phyloP scores from a whole-genome alignment of 805 yeast genomes.

The Kuraishia hungarica region DNA sequence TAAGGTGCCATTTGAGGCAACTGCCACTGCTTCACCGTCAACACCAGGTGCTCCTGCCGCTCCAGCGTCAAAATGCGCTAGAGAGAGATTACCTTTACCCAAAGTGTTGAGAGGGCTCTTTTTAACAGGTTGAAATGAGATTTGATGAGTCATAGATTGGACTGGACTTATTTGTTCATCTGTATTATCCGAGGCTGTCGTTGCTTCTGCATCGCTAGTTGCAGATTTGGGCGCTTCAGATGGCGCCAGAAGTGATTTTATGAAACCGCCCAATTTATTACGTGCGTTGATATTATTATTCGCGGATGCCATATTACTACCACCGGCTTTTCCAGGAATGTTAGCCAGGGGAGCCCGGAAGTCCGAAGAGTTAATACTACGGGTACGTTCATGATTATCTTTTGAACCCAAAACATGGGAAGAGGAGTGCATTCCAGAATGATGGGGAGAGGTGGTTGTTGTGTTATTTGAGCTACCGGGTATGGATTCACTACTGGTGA shows the following conservation, averaged over 20 bases:
- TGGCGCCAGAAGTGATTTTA: not conserved
- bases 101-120: constrained; percentile 37
- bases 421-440: not conserved
- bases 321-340: not conserved
- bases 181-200: not conserved
- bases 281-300: not conserved
- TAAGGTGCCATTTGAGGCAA: not conserved
- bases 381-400: not conserved
- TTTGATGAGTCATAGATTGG: constrained; percentile 14
- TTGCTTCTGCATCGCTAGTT: not conserved
- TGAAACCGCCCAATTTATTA: not conserved
- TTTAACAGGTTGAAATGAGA: constrained; percentile 39
- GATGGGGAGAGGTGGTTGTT: not conserved
- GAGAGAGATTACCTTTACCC: constrained; percentile 38
- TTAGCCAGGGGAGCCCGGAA: not conserved
- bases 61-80: constrained; percentile 19
- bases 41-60: not conserved
- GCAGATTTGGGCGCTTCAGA: not conserved
- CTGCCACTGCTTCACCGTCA: too few relatives aligned
- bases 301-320: too few relatives aligned
- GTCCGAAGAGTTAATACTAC: not conserved
- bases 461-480: too few relatives aligned
- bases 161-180: not conserved
- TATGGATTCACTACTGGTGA: not conserved
- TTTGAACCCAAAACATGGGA: not conserved